Conservation (phyloP, 169 alveolate genomes). For the Eimeria praecox region DNA sequence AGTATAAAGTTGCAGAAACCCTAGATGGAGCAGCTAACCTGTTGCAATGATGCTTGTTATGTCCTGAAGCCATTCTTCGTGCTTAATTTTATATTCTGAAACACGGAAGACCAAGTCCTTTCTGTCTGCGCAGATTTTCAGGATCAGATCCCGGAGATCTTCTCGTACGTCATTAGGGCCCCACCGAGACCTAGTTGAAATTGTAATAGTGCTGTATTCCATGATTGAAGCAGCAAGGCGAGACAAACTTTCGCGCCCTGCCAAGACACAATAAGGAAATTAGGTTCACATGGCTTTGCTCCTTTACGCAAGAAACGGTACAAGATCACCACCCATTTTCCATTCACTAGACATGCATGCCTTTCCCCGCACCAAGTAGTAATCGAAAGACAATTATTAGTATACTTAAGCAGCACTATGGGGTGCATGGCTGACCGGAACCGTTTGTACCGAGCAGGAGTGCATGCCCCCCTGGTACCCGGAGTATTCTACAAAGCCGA, state of each 20-base stretch:
- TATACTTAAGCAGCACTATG: background rate
- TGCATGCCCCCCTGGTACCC: conserved; percentile 95
- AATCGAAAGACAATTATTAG: background rate
- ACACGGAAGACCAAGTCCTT: conserved; percentile 59
- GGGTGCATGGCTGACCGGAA: conserved; percentile 90
- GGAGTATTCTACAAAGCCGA: conserved; percentile 92
- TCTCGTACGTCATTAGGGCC: conserved; percentile 53
- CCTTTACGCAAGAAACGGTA: background rate
- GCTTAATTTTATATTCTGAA: conserved; percentile 54
- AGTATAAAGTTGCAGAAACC: background rate
- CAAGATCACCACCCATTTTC: background rate
- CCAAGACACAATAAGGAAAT: background rate
- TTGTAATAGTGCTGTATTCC: conserved; percentile 37
- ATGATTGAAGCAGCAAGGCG: conserved; percentile 63
- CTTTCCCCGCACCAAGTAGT: background rate
- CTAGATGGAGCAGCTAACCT: conserved; percentile 20
- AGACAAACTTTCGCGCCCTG: conserved; percentile 76
- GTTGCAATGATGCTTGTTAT: conserved; percentile 48
- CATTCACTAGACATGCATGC: background rate
- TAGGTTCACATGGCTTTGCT: background rate
- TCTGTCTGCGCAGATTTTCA: conserved; percentile 62
- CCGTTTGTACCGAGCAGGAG: conserved; percentile 97
- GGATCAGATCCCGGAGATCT: conserved; percentile 49
- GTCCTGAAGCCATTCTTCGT: conserved; percentile 77
- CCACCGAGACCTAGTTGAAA: conserved; percentile 49